Evolutionary conservation across 2,329 filamentous ascomycete species (phyloP), one percentile per base, ranked within the genome.

Genomic region (Aspergillus fumigatus): DNA sequence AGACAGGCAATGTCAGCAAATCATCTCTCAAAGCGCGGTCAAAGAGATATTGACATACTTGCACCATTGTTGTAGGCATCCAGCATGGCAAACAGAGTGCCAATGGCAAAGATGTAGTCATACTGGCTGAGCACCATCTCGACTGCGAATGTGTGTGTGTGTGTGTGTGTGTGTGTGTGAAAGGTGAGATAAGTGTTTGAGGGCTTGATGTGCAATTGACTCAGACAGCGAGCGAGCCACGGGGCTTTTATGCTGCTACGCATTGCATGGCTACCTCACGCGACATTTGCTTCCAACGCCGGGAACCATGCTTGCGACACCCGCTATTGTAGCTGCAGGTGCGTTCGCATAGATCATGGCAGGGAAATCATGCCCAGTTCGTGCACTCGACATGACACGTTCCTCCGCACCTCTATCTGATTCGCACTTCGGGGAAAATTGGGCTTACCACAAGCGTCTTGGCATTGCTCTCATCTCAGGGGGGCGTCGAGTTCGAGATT

Each of bases 1-100:
- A 1, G 6, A 7, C 14, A 38, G 32, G 14, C 1, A 19, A 10
- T 49, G 41, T 48, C 14, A 58, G 49, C 23, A 8, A 41, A 26
- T 19, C 47, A 8, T n/a, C n/a, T 23, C 23, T 7, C 19, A 8
- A 1, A 26, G 21, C 6, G 11, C 26, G 21, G 14, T 23, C 29
- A 25, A 10, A 19, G 21, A 48, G 51, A 56, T 21, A 50, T 17
- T 27, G 21, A 83, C 85, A 75, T 77, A 89, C 87, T 90, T 66
- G 88, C 88, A 72, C 88, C 88, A 72, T 89, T 90, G 81, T 90
- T 90, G 81, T 80, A 90, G 59, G 88, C 88, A 75, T 90, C 88
- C 50, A 90, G 84, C 73, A 90, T 74, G 77, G 88, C 87, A 80
- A 90, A 90, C 66, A 86, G 77, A 26, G 87, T 90, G 84, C 88